Evolutionary conservation across 2,329 filamentous ascomycete species (phyloP).

Genomic region (Alternaria triticimaculans): DNA sequence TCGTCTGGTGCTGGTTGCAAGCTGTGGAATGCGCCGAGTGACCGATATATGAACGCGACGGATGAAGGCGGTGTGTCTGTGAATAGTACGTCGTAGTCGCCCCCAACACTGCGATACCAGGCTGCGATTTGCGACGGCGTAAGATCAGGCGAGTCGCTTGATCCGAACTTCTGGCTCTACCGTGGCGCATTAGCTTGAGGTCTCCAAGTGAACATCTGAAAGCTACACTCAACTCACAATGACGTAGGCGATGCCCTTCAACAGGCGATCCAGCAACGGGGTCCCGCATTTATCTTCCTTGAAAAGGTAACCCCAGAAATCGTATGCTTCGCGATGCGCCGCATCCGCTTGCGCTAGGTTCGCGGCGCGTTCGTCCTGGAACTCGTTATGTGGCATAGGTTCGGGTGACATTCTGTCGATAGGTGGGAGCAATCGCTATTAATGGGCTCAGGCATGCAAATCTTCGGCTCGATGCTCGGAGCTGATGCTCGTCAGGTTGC

Average conservation of each 20-base stretch:
- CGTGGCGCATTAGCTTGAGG: constrained; percentile 17
- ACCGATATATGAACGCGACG: constrained; percentile 91
- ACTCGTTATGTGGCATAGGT: constrained; percentile 26
- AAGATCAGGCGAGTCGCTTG: constrained; percentile 55
- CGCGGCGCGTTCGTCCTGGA: constrained; percentile 25
- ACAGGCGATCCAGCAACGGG: constrained; percentile 53
- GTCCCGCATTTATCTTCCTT: constrained; percentile 60
- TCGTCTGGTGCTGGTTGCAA: constrained; percentile 72
- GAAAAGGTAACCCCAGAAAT: constrained; percentile 61
- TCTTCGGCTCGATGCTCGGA: constrained; percentile 23
- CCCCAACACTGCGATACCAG: constrained; percentile 57
- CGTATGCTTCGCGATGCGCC: constrained; percentile 51
- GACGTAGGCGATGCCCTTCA: constrained; percentile 55
- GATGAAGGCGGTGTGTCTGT: constrained; percentile 73
- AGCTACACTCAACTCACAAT: constrained; percentile 48
- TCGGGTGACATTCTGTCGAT: constrained; percentile 39
- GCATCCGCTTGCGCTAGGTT: constrained; percentile 33
- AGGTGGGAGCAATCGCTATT: background rate
- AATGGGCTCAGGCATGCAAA: constrained; percentile 15
- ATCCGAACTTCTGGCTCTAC: constrained; percentile 53
- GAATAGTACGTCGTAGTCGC: constrained; percentile 69
- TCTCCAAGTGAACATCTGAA: background rate
- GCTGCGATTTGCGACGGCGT: constrained; percentile 57
- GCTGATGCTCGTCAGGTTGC: constrained; percentile 25
- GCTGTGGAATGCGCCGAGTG: constrained; percentile 86